Evolutionary conservation across 2,329 filamentous ascomycete genomes (phyloP).

Genomic region (Beauveria varroae): DNA sequence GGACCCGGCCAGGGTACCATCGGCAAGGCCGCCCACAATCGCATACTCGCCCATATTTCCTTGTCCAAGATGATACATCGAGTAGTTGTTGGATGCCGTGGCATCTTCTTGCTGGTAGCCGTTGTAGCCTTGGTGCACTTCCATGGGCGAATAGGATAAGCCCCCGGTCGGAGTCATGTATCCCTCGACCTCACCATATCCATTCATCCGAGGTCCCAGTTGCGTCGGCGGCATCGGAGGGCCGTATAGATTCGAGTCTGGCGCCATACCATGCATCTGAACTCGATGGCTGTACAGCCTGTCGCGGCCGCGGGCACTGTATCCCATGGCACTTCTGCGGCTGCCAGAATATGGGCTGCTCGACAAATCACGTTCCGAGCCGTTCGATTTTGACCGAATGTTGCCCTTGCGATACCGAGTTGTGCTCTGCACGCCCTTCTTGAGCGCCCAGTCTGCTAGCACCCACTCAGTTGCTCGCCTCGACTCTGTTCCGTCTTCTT

Average conservation of each 20-base stretch:
- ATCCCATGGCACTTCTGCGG: not conserved
- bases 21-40: conserved; percentile 1
- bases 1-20: not conserved
- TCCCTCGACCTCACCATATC: not conserved
- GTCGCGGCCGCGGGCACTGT: not conserved
- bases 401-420: conserved; percentile 60
- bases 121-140: not conserved
- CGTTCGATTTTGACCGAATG: not conserved
- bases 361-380: not conserved
- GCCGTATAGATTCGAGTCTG: not conserved
- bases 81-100: not conserved
- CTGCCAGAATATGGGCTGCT: not conserved
- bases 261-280: not conserved
- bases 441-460: conserved; percentile 61
- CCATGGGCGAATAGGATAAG: not conserved
- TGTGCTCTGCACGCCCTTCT: conserved; percentile 73
- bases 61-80: not conserved
- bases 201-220: not conserved
- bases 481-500: conserved; percentile 28
- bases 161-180: not conserved
- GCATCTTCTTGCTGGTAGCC: not conserved
- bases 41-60: not conserved
- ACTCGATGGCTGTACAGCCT: not conserved
- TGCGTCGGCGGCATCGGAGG: not conserved
- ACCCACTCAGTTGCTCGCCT: conserved; percentile 71